Conservation (phyloP, 106 monocot species). For the Allium sativum region DNA sequence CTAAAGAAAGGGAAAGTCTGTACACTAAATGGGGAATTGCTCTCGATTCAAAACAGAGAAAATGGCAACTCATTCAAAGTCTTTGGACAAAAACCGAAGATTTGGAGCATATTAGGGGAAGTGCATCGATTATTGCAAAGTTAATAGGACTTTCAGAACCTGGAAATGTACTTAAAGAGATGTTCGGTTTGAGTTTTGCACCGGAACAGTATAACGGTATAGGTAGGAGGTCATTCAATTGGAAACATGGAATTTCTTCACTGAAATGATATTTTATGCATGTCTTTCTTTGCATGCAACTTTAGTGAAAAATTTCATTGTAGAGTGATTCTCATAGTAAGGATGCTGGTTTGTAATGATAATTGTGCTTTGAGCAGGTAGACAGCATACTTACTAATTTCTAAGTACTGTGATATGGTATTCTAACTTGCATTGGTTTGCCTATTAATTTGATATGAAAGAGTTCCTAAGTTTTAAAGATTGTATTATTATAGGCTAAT, state of each 20-base stretch:
- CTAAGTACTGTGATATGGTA: too few species aligned
- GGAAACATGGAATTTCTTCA: slow-evolving; percentile 39
- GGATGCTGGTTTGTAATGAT: too few species aligned
- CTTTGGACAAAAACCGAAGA: slow-evolving; percentile 63
- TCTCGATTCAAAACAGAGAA: slow-evolving; percentile 68
- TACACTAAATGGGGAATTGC: slow-evolving; percentile 87
- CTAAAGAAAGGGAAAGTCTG: slow-evolving; percentile 55
- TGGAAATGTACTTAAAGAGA: slow-evolving; percentile 63
- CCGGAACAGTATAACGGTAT: slow-evolving; percentile 26
- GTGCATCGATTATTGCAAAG: slow-evolving; percentile 71
- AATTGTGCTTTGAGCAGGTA: too few species aligned
- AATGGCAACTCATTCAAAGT: slow-evolving; percentile 44
- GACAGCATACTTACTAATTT: too few species aligned
- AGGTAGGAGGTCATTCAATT: slow-evolving; percentile 35
- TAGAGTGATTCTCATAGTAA: too few species aligned
- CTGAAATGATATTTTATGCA: slow-evolving; percentile 15
- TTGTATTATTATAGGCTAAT: too few species aligned
- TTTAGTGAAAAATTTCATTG: too few species aligned
- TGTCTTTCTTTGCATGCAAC: too few species aligned
- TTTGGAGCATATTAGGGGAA: slow-evolving; percentile 69
- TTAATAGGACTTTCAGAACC: slow-evolving; percentile 61
- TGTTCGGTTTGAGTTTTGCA: slow-evolving; percentile 82
- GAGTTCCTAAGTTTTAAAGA: too few species aligned
- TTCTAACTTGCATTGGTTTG: too few species aligned
- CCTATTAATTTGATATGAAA: too few species aligned